A percentile compares a stretch with the other conserved stretches of the same genome.
Evolutionary conservation across 139 green algal species (phyloP).

Genomic region (Monoraphidium neglectum): DNA sequence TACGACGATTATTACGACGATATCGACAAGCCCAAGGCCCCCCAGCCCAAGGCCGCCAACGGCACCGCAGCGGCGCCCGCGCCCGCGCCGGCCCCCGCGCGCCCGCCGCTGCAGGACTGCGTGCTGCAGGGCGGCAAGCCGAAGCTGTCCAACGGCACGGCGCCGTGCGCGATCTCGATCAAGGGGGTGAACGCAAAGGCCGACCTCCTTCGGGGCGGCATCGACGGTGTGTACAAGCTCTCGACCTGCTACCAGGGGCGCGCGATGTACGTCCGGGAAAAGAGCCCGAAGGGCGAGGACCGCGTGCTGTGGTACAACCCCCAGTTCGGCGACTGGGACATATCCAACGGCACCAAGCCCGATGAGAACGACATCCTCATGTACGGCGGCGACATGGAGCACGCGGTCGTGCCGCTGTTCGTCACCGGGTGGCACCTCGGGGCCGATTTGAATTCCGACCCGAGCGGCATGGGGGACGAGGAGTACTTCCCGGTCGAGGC

Average conservation of each 20-base stretch:
- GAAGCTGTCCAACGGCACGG: constrained; percentile 28
- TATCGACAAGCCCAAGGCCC: not conserved
- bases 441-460: constrained; percentile 38
- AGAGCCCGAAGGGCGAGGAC: constrained; percentile 38
- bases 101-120: constrained; percentile 10
- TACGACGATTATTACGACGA: constrained; percentile 40
- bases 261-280: constrained; percentile 52
- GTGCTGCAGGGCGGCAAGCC: constrained; percentile 19
- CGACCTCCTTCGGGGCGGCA: constrained; percentile 36
- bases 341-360: constrained; percentile 46
- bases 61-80: no score
- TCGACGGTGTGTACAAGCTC: constrained; percentile 63
- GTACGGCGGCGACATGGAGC: constrained; percentile 63
- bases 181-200: constrained; percentile 25
- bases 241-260: constrained; percentile 56
- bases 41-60: no score
- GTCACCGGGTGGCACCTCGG: constrained; percentile 57
- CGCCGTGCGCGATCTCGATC: constrained; percentile 28
- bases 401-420: constrained; percentile 49
- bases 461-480: constrained; percentile 29
- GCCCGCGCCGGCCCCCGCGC: no score
- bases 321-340: constrained; percentile 58
- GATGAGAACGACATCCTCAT: constrained; percentile 54
- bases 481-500: constrained; percentile 45
- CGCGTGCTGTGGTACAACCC: constrained; percentile 55